Percentiles rank a stretch among this genome's conserved stretches.
Conservation (phyloP, 495 filamentous ascomycete genomes). For the Aspergillus leporis region DNA sequence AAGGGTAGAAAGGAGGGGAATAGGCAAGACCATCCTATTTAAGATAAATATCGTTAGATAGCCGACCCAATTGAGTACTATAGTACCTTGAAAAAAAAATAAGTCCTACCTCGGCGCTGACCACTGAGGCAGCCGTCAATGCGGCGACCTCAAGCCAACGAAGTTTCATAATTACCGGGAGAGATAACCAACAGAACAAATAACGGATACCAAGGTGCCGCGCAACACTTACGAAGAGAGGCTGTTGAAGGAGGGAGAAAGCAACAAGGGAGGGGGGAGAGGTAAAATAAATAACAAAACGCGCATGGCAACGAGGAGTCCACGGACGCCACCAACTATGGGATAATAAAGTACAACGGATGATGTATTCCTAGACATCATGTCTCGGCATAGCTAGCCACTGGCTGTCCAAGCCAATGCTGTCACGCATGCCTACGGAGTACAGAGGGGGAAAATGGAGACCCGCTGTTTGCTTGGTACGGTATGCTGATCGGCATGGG, state of each 20-base stretch:
- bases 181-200: conserved; percentile 6
- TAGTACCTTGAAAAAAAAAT: not conserved
- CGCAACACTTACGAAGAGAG: not conserved
- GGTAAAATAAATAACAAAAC: conserved; percentile 7
- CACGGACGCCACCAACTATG: not conserved
- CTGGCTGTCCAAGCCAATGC: not conserved
- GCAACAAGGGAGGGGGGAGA: not conserved
- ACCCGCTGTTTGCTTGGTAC: conserved; percentile 2
- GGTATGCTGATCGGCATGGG: conserved; percentile 7
- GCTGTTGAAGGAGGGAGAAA: not conserved
- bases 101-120: conserved; percentile 32
- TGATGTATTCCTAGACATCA: not conserved
- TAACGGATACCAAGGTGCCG: not conserved
- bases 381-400: not conserved
- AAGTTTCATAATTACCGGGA: conserved; percentile 38
- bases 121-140: conserved; percentile 39
- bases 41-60: not conserved
- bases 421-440: conserved; percentile 1
- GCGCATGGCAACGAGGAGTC: not conserved
- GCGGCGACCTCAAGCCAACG: conserved; percentile 38
- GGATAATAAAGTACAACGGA: not conserved
- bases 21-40: conserved; percentile 35
- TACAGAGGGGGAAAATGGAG: conserved; percentile 1
- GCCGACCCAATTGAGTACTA: not conserved
- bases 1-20: conserved; percentile 75